Evolutionary conservation across 2,329 filamentous ascomycete genomes (phyloP).

Genomic region (Cladosporium oxysporum): DNA sequence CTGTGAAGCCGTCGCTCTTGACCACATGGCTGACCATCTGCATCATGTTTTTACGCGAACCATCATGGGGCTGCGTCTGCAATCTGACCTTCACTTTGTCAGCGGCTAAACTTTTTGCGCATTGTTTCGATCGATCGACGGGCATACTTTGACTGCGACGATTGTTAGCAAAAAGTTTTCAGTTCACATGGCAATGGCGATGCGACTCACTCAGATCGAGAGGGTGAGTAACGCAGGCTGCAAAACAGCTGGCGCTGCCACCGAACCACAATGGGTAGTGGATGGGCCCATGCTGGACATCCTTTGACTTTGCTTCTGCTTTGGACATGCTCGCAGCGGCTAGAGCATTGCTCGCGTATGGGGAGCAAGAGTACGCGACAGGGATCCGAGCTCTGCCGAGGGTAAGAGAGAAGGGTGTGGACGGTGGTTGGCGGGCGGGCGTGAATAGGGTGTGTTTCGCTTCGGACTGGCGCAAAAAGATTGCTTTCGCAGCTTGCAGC

Average conservation of each 20-base stretch:
- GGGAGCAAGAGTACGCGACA: conserved; percentile 2
- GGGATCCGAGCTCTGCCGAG: conserved; percentile 8
- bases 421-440: neutral
- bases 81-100: conserved; percentile 67
- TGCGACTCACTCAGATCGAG: conserved; percentile 76
- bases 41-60: conserved; percentile 72
- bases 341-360: conserved; percentile 14
- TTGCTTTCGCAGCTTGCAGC: neutral
- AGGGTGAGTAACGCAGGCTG: conserved; percentile 88
- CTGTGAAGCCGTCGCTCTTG: conserved; percentile 71
- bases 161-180: conserved; percentile 34
- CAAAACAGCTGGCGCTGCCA: conserved; percentile 88
- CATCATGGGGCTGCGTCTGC: conserved; percentile 77
- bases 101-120: neutral
- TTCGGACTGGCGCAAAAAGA: conserved; percentile 5
- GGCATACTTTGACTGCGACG: conserved; percentile 47
- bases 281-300: conserved; percentile 44
- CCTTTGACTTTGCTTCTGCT: conserved; percentile 45
- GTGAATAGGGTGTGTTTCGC: neutral
- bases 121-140: neutral
- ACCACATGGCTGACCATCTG: conserved; percentile 83
- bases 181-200: neutral
- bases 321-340: conserved; percentile 40
- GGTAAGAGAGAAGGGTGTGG: neutral
- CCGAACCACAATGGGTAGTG: conserved; percentile 78